A percentile compares a stretch with the other conserved stretches of the same genome.
Conservation (phyloP, 805 yeast species). For the Yarrowia porcina region DNA sequence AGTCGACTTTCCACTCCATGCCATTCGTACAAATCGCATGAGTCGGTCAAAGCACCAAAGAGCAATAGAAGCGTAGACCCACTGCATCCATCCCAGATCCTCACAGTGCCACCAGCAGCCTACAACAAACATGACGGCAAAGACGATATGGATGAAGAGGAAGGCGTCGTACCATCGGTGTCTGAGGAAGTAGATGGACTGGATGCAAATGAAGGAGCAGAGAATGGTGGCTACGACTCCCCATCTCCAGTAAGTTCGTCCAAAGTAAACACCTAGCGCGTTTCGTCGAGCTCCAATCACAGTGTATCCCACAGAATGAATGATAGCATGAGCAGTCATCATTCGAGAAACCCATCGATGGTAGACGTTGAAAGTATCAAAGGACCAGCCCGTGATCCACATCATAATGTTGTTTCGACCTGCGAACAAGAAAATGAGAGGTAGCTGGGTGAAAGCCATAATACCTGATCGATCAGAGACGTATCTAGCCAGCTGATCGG, state of each 20-base stretch:
- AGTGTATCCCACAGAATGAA: slow-evolving; percentile 32
- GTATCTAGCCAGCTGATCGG: slow-evolving; percentile 29
- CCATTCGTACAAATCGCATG: slow-evolving; percentile 52
- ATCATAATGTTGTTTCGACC: slow-evolving; percentile 69
- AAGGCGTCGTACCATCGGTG: slow-evolving; percentile 57
- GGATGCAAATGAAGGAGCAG: slow-evolving; percentile 46
- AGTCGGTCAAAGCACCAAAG: slow-evolving; percentile 71
- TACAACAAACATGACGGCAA: slow-evolving; percentile 53
- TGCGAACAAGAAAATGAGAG: slow-evolving; percentile 45
- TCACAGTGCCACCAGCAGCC: slow-evolving; percentile 59
- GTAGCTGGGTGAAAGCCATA: slow-evolving; percentile 33
- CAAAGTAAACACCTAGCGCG: neutral
- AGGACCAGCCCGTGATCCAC: slow-evolving; percentile 58
- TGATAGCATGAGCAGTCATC: slow-evolving; percentile 30
- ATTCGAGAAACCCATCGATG: slow-evolving; percentile 45
- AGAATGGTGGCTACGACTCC: slow-evolving; percentile 48
- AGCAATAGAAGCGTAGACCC: slow-evolving; percentile 52
- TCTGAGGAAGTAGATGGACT: slow-evolving; percentile 53
- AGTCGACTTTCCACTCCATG: slow-evolving; percentile 50
- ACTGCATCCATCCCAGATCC: slow-evolving; percentile 44
- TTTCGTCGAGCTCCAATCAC: slow-evolving; percentile 24
- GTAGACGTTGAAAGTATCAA: slow-evolving; percentile 55
- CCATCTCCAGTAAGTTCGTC: slow-evolving; percentile 22
- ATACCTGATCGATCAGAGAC: slow-evolving; percentile 32
- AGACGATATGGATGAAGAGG: slow-evolving; percentile 52